Evolutionary conservation across 306 rosid genomes (phyloP), one percentile per base, ranked within the genome.

Genomic region (Parietaria judaica): DNA sequence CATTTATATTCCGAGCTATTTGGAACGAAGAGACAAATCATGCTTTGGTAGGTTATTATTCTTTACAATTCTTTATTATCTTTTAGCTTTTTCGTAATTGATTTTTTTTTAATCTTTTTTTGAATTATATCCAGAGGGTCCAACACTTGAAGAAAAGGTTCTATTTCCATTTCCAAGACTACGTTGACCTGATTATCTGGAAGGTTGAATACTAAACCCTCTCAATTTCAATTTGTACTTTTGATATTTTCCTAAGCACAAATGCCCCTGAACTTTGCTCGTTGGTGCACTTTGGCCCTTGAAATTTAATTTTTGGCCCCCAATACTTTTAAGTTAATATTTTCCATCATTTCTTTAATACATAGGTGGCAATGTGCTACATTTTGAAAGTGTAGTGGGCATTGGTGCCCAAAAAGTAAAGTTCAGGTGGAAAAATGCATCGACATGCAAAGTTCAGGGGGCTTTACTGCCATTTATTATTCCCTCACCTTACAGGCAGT

Each of bases 111-210:
- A 23, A 23, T 23, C 31, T 23, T 14, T 48, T 50, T 74, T 77
- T 77, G 62, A 35, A 51, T 51, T 67, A 44, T 59, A 23, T 66
- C 31, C 84, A 92, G 99, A 86, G 99, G 82, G 84, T 76, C 60
- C 95, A 86, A 69, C 36, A 72, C 62, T 77, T 92, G 74, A 84
- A 89, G 86, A 88, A 77, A 86, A 88, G 76, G 68, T 92, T 92
- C 74, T 88, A 92, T 85, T 86, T 84, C 79, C 95, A 86, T 77
- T 92, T 88, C 69, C 99, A 88, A 81, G 99, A 86, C 71, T 92
- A 86, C 69, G 86, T 78, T 47, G 88, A 92, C 80, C 80, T 92
- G 79, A 81, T 92, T 49, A 86, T 92, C 72, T 88, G 84, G 90
- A 92, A 88, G 99, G 99, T 92, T n/a, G 74, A 66, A 78, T 53